Percentiles rank a stretch among this genome's conserved stretches.
These are phyloP conservation scores for Cercospora sesami DNA, from an alignment of 2,329 filamentous ascomycete species.

Conservation along the genomic window DNA sequence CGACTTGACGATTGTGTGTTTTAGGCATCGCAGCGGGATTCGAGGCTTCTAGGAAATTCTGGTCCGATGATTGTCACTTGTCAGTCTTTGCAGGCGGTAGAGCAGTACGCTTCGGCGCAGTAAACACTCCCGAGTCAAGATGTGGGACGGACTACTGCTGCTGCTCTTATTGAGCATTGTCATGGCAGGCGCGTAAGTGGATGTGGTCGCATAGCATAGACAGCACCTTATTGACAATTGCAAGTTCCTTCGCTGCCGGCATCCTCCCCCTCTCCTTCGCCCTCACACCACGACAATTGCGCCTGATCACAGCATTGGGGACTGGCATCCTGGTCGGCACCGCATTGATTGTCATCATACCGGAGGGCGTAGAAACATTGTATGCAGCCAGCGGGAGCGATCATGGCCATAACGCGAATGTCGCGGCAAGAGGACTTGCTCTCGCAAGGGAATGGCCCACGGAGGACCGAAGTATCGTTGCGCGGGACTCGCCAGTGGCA, in stretches of 20 bases:
- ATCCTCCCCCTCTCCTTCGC: conserved; percentile 86
- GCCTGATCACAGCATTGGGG: conserved; percentile 86
- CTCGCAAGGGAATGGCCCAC: neutral
- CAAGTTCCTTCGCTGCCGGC: conserved; percentile 88
- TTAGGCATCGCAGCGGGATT: neutral
- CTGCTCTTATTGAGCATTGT: conserved; percentile 64
- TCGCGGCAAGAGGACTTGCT: neutral
- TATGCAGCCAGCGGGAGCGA: conserved; percentile 55
- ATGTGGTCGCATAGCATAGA: neutral
- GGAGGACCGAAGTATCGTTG: neutral
- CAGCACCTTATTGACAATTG: conserved; percentile 20
- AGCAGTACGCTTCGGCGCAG: neutral
- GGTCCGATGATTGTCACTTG: neutral
- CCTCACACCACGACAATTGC: conserved; percentile 80
- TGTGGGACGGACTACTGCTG: conserved; percentile 65
- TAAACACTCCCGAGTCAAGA: conserved; percentile 29
- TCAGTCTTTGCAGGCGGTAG: neutral
- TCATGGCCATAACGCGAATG: conserved; percentile 25
- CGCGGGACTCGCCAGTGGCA: conserved; percentile 1
- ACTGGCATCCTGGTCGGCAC: conserved; percentile 94
- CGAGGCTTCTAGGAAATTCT: neutral
- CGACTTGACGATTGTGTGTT: neutral
- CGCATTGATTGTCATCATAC: conserved; percentile 94
- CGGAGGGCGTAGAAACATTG: conserved; percentile 90
- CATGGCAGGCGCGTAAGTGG: conserved; percentile 63